Evolutionary conservation across 129 eudicot genomes (phyloP), one percentile per base, ranked within the genome.

Genomic region (Heracleum sosnowskyi): DNA sequence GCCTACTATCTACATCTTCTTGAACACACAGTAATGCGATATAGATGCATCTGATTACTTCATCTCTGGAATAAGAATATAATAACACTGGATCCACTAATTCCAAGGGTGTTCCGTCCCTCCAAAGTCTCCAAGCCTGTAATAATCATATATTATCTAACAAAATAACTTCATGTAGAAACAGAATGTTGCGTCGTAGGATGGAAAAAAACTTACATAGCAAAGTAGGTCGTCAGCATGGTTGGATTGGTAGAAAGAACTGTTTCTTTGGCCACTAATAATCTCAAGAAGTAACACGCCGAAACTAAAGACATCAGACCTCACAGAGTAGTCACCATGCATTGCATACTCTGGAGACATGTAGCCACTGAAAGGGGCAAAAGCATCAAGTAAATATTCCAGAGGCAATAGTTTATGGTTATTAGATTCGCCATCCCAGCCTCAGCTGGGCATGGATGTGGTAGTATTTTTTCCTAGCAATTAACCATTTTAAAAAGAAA

Each of bases 281-380:
- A 77, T 77, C 76, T 82, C 85, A n/a, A 70, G 74, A 66, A 77
- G 36, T 34, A 77, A 37, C 34, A 71, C 69, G 0, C 81, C 81
- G 24, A 81, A 81, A 34, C 84, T 77, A 31, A 45, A 76, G 18
- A 76, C 84, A 26, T 81, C 84, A 7, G 77, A 69, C 29, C 55
- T 77, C 29, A 40, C 46, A 5, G 81, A 81, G 62, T 69, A 76
- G 26, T 44, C 53, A 47, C 81, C 81, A 2, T 76, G 73, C 57
- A 77, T 76, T 47, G 77, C 76, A 17, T 84, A 84, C 76, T 84
- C 86, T 0, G 86, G 86, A 76, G 86, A 76, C 86, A 83, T 83
- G 79, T 84, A 84, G 74, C 86, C 86, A 77, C 86, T 84, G 33
- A 10, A 24, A 76, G n/a, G 16, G 2, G 36, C 8, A 9, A 71